Base-by-base conservation (phyloP, 257 asterid species). In the Rhazya stricta region DNA sequence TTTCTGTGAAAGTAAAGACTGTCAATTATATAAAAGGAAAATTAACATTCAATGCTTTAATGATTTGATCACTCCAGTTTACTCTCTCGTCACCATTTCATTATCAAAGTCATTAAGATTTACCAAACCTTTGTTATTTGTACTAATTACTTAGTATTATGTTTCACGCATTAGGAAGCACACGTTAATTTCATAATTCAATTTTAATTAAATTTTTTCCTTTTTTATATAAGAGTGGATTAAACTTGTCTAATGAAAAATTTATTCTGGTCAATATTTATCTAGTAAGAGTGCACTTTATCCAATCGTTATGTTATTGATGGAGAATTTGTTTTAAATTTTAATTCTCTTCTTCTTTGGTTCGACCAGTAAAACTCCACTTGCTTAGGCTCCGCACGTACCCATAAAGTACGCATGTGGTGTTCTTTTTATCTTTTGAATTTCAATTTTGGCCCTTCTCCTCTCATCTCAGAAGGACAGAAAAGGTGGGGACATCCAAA, bases 381-480 rank as follows among this genome's bases (percentile, higher is more conserved):
- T 9, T 48, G 71, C 63, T 43, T 18, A 11, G 39, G 4, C n/a
- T 27, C 80, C 41, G 67, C 76, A 74, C 72, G 76, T 61, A 25
- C 48, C 34, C 10, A 42, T 37, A 48, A 70, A 58, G 70, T 67
- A 62, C 72, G 71, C 45, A 48, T 57, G 39, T 37, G 37, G 7
- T 25, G 19, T 15, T 18, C 43, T 58, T 43, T 45, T 43, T 45
- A 15, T 36, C 16, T 39, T 30, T 32, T 18, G 16, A 78, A 66
- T 41, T 82, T 73, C 77, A 77, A 62, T 56, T 57, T 25, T 58
- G 42, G 30, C 9, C 83, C 80, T 66, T 29, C 3, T 21, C 23
- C 30, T 37, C 6, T 50, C 6, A 41, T 10, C 37, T 56, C 37
- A 53, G n/a, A 25, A 1, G 27, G 15, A 36, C 9, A 3, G 0